phyloP scores from a whole-genome alignment of 139 green algal species.

The Micractinium sp. region DNA sequence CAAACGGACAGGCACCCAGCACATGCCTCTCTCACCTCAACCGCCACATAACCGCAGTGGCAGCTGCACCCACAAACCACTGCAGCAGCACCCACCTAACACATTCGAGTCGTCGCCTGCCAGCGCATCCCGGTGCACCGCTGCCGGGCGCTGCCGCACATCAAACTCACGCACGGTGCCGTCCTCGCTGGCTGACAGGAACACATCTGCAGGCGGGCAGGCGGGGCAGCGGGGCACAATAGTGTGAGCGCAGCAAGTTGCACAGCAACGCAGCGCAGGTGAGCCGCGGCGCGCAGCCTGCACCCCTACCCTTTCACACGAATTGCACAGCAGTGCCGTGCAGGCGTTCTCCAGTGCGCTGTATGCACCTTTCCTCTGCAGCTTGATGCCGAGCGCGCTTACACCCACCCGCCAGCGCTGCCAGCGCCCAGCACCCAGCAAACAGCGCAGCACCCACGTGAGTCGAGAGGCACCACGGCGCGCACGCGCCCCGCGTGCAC shows the following conservation, averaged over 20 bases:
- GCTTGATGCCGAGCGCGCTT: too few species aligned
- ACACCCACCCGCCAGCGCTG: too few species aligned
- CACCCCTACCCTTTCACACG: not conserved
- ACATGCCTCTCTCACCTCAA: not conserved
- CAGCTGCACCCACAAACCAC: not conserved
- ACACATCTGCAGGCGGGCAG: constrained; percentile 19
- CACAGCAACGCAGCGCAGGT: too few species aligned
- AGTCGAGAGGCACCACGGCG: constrained; percentile 14
- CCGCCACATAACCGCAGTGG: not conserved
- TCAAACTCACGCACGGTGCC: constrained; percentile 31
- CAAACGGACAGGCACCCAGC: not conserved
- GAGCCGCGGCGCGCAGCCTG: too few species aligned
- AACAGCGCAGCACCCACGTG: constrained; percentile 30
- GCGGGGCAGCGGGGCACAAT: not conserved
- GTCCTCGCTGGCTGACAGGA: constrained; percentile 36
- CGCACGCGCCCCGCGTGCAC: constrained; percentile 36
- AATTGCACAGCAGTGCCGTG: too few species aligned
- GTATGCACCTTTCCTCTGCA: too few species aligned
- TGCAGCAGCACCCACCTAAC: constrained; percentile 5
- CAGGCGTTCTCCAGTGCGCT: not conserved
- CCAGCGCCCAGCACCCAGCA: not conserved
- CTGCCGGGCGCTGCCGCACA: constrained; percentile 21
- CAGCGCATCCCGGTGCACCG: constrained; percentile 16
- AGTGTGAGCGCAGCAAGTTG: too few species aligned
- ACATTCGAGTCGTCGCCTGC: constrained; percentile 27